Base-by-base conservation (phyloP, 1,139 yeast species). In the Casaregolazyma lundiana region DNA sequence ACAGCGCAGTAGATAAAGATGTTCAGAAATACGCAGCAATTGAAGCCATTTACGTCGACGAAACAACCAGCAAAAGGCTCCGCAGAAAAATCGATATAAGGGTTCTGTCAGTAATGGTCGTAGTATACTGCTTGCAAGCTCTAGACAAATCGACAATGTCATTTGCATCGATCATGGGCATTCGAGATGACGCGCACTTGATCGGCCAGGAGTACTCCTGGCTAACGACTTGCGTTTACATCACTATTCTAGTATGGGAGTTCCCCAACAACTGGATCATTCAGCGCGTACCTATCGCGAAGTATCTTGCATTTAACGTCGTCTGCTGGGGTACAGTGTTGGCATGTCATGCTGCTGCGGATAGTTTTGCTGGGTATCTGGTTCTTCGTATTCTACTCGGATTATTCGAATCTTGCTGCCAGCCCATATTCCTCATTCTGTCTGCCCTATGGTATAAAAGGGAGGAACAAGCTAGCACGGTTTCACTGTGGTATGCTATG, bases 321-420 rank as follows among this genome's bases (percentile, higher is more conserved):
- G 56, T 71, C 4, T 48, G 66, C 5, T 77, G 81, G 81, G 75
- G 78, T 1, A 57, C 69, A 3, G 63, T 74, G 2, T 62, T 76
- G 35, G 65, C 73, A 6, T 54, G 50, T 18, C 79, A 74, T 55
- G 66, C 76, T 30, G 78, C 79, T 1, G 67, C 71, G 53, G 64
- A 63, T 41, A 54, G 60, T 9, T 76, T 73, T 53, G 77, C 72
- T 1, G 70, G 76, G 0, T 58, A 75, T 24, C 65, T 75, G 63
- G 67, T 69, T 15, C 68, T 75, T 9, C 61, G 81, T 44, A 70
- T 73, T 22, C 52, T 76, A 16, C 52, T 78, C 32, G 85, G 84
- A 2, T 60, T 71, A 46, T 68, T 77, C 46, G 84, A 80, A 57
- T 67, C 75, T 40, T 38, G 50, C 41, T 51, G 55, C 20, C 55